Evolutionary conservation across 1,284 basidiomycete genomes (phyloP), one percentile per base, ranked within the genome.

Genomic region (Anthracocystis walkeri): DNA sequence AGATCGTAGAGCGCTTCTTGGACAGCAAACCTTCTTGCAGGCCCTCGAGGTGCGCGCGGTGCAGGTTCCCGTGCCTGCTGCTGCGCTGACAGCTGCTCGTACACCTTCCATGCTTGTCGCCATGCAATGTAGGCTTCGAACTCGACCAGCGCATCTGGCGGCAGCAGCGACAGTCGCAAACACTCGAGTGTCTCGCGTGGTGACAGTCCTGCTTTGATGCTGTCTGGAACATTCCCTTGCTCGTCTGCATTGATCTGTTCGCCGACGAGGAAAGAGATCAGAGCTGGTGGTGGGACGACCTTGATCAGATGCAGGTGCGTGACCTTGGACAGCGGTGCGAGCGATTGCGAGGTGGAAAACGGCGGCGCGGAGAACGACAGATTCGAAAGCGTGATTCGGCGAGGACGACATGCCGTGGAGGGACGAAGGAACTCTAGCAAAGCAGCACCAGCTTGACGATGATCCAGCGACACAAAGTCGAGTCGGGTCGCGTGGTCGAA

Each of bases 1-100:
- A 74, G 59, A 25, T 68, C 62, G 48, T 74, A 69, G 12, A 74
- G 48, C 14, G 71, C 71, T 46, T 74, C 65, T 25, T 74, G 71
- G 2, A 67, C 71, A 0, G 71, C 71, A 14, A 74, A 74, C 10
- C 71, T 35, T 46, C 71, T 60, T 25, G 65, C 65, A 27, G 71
- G 71, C 0, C 61, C 65, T 8, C 51, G 65, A 20, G 71, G 71
- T n/a, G 71, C 65, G 0, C 71, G 53, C 8, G 71, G 71, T 14
- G 71, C 62, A 7, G 58, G 58, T 23, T 58, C 50, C 3, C 55
- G 65, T 10, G 58, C 65, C 21, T 72, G 63, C 10, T 58, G 52
- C 42, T 62, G 69, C 4, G 64, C 21, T 7, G 65, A 20, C 20
- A 73, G 48, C 42, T 58, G 44, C 54, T 73, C 70, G 40, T 64